These are phyloP conservation scores for Diplotaxis tenuifolia DNA, from an alignment of 345 rosid genomes.

Conservation along the genomic window DNA sequence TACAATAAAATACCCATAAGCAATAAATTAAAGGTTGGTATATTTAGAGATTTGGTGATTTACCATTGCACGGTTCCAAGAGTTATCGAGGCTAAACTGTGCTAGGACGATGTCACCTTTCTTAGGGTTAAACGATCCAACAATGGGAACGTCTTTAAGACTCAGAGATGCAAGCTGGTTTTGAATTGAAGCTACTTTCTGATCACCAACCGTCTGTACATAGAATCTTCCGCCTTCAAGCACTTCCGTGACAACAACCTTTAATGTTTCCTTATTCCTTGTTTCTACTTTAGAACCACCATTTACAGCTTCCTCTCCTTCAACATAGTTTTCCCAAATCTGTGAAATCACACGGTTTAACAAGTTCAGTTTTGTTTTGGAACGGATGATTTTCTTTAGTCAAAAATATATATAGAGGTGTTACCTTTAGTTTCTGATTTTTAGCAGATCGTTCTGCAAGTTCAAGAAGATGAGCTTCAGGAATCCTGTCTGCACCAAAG, in stretches of 20 bases:
- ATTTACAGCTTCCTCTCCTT: slow-evolving; percentile 85
- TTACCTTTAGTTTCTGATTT: slow-evolving; percentile 82
- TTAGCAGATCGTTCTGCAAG: slow-evolving; percentile 88
- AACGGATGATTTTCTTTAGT: slow-evolving; percentile 2
- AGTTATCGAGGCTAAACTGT: slow-evolving; percentile 89
- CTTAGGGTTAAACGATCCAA: slow-evolving; percentile 88
- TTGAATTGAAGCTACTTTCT: slow-evolving; percentile 74
- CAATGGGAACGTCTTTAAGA: slow-evolving; percentile 72
- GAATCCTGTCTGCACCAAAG: slow-evolving; percentile 77
- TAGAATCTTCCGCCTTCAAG: slow-evolving; percentile 87
- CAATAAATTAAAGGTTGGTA: not conserved
- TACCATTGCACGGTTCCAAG: slow-evolving; percentile 99
- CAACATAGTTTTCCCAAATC: slow-evolving; percentile 98
- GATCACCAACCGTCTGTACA: slow-evolving; percentile 81
- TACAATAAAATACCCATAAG: slow-evolving; percentile 13
- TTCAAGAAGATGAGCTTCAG: slow-evolving; percentile 81
- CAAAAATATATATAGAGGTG: slow-evolving; percentile 1
- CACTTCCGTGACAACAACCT: slow-evolving; percentile 92
- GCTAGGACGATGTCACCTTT: slow-evolving; percentile 90
- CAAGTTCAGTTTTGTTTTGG: not conserved
- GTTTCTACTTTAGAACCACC: slow-evolving; percentile 57
- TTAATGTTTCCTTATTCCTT: slow-evolving; percentile 82
- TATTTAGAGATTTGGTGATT: slow-evolving; percentile 22
- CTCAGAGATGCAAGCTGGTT: slow-evolving; percentile 71
- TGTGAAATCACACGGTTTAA: slow-evolving; percentile 32